phyloP scores from a whole-genome alignment of 192 early-diverging fungal genomes.

The Coemansia sp. region DNA sequence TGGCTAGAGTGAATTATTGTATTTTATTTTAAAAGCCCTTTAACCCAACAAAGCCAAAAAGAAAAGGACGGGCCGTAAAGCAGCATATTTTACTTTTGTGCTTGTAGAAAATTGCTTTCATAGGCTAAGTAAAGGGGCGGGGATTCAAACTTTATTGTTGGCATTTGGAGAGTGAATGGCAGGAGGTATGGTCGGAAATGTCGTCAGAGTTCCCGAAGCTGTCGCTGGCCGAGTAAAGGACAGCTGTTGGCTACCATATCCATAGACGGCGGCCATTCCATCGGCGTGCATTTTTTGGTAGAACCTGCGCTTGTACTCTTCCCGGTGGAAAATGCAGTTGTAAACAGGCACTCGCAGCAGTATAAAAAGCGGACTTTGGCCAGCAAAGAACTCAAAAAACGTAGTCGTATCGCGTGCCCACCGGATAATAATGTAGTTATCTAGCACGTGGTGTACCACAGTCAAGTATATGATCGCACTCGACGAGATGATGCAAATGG shows the following conservation, averaged over 20 bases:
- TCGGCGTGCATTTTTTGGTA: slow-evolving; percentile 42
- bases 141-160: slow-evolving; percentile 12
- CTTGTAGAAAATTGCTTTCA: no score
- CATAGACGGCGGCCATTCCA: slow-evolving; percentile 35
- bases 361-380: slow-evolving; percentile 26
- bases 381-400: slow-evolving; percentile 15
- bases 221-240: not conserved
- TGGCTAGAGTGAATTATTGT: no score
- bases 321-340: slow-evolving; percentile 40
- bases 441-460: slow-evolving; percentile 24
- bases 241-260: not conserved
- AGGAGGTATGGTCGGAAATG: not conserved
- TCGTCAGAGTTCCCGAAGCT: not conserved
- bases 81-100: no score
- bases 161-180: not conserved
- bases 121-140: no score
- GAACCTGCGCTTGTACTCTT: slow-evolving; percentile 19
- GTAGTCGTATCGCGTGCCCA: slow-evolving; percentile 31
- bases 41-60: no score
- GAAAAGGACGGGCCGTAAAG: no score
- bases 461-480: slow-evolving; percentile 24
- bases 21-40: no score
- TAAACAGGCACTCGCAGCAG: slow-evolving; percentile 26
- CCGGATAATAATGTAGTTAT: slow-evolving; percentile 16
- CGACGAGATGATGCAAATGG: slow-evolving; percentile 18